A percentile compares a stretch with the other conserved stretches of the same genome.
Evolutionary conservation across 148 eudicot genomes (phyloP).

Genomic region (Rhododendron griersonianum): DNA sequence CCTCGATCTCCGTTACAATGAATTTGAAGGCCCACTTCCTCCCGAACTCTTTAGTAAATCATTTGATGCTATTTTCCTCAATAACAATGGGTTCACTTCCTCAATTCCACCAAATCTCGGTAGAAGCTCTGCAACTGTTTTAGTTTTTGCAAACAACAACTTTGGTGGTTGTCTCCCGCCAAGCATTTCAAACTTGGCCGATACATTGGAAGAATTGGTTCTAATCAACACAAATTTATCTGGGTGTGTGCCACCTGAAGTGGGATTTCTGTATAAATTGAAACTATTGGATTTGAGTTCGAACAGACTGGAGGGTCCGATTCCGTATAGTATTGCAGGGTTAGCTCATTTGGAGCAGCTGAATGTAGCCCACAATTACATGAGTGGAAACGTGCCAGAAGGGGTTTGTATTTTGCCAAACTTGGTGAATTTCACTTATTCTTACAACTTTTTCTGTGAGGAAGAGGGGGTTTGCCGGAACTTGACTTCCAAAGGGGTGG

Average conservation of each 20-base stretch:
- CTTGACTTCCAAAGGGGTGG: constrained; percentile 40
- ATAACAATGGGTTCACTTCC: constrained; percentile 47
- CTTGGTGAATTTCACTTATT: constrained; percentile 45
- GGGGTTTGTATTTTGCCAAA: constrained; percentile 61
- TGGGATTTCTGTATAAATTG: constrained; percentile 58
- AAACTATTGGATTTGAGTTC: constrained; percentile 52
- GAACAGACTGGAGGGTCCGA: constrained; percentile 45
- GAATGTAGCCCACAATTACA: constrained; percentile 54
- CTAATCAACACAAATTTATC: constrained; percentile 48
- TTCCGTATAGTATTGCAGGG: constrained; percentile 62
- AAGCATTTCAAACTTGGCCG: constrained; percentile 51
- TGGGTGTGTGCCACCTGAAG: constrained; percentile 60
- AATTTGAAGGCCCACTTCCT: constrained; percentile 66
- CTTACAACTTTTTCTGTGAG: constrained; percentile 67
- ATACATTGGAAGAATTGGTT: constrained; percentile 51
- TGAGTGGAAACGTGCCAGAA: constrained; percentile 47
- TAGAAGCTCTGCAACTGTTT: constrained; percentile 39
- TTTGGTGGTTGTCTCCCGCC: constrained; percentile 59
- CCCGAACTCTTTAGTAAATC: constrained; percentile 34
- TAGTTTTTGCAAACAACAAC: constrained; percentile 64
- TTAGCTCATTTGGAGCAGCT: constrained; percentile 53
- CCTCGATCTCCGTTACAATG: constrained; percentile 68
- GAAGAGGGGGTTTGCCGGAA: constrained; percentile 52
- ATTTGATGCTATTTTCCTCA: constrained; percentile 60
- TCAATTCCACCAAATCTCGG: constrained; percentile 48